Conservation (phyloP, 768 basidiomycete genomes). For the Tephrocybe sp. region DNA sequence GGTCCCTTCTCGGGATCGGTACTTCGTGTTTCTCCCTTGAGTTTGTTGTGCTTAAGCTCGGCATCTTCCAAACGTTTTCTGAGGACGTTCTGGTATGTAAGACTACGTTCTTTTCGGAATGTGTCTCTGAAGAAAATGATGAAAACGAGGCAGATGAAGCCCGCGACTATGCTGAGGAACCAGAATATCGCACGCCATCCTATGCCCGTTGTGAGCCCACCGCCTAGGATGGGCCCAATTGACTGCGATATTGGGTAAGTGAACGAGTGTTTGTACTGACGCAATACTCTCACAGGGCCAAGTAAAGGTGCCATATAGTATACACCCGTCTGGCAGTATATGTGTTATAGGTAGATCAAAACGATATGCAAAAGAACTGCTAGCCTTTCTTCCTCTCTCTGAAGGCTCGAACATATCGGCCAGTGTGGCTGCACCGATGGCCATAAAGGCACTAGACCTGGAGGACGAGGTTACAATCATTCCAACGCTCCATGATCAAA, state of each 20-base stretch:
- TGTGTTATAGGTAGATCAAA: too few species aligned
- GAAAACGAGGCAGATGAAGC: conserved; percentile 54
- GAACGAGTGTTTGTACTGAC: not conserved
- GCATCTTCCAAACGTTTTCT: conserved; percentile 37
- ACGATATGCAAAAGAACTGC: too few species aligned
- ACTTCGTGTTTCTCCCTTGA: not conserved
- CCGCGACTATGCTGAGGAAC: conserved; percentile 70
- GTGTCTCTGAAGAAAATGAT: conserved; percentile 77
- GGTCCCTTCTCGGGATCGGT: conserved; percentile 26
- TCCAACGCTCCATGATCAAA: too few species aligned
- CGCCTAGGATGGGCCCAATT: conserved; percentile 72
- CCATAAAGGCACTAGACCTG: conserved; percentile 23
- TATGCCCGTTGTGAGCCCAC: conserved; percentile 61
- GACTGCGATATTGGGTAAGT: conserved; percentile 25
- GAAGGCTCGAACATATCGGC: conserved; percentile 77
- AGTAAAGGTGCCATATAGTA: conserved; percentile 83
- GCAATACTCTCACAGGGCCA: conserved; percentile 46
- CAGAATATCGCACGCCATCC: conserved; percentile 85
- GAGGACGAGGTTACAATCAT: not conserved
- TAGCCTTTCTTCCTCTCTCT: conserved; percentile 74
- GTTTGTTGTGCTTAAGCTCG: not conserved
- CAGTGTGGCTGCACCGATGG: conserved; percentile 75
- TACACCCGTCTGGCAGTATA: conserved; percentile 77
- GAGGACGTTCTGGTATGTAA: conserved; percentile 72
- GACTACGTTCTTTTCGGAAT: conserved; percentile 81